These are phyloP conservation scores for Dendrobium catenatum DNA, from an alignment of 106 monocot species.

Conservation along the genomic window DNA sequence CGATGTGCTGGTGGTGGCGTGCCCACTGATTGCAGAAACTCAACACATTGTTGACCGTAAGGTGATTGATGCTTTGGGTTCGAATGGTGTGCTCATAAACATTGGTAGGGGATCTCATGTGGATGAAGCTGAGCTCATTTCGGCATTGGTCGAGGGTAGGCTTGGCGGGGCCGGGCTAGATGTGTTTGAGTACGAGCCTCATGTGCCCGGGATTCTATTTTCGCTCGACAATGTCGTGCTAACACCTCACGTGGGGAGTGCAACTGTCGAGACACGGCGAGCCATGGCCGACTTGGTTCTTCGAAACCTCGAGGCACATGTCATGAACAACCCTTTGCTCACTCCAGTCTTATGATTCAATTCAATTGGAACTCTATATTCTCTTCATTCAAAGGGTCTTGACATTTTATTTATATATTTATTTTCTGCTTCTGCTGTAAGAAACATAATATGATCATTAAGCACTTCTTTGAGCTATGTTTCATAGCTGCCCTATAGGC, in stretches of 20 bases:
- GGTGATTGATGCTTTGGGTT: conserved; percentile 49
- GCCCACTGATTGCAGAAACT: conserved; percentile 37
- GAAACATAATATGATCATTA: too few relatives aligned
- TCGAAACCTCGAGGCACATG: conserved; percentile 48
- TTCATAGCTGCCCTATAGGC: too few relatives aligned
- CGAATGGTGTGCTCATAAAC: conserved; percentile 49
- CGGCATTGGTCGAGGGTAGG: conserved; percentile 37
- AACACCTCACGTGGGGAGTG: conserved; percentile 48
- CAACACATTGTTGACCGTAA: conserved; percentile 45
- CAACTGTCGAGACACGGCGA: conserved; percentile 36
- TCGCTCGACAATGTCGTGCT: conserved; percentile 60
- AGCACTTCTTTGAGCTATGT: too few relatives aligned
- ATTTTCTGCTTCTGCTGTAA: too few relatives aligned
- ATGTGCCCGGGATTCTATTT: conserved; percentile 30
- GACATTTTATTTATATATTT: too few relatives aligned
- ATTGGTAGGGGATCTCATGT: conserved; percentile 47
- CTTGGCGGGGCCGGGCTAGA: conserved; percentile 55
- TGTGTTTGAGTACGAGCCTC: conserved; percentile 54
- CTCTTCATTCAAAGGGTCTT: too few relatives aligned
- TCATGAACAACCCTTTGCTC: conserved; percentile 31
- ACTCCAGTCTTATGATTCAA: conserved; percentile 34
- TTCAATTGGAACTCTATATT: too few relatives aligned
- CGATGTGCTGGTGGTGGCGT: conserved; percentile 49
- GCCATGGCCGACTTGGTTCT: conserved; percentile 54
- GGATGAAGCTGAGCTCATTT: conserved; percentile 50